Evolutionary conservation across 2,329 filamentous ascomycete species (phyloP), one percentile per base, ranked within the genome.

Genomic region (Trichoderma polysporum): DNA sequence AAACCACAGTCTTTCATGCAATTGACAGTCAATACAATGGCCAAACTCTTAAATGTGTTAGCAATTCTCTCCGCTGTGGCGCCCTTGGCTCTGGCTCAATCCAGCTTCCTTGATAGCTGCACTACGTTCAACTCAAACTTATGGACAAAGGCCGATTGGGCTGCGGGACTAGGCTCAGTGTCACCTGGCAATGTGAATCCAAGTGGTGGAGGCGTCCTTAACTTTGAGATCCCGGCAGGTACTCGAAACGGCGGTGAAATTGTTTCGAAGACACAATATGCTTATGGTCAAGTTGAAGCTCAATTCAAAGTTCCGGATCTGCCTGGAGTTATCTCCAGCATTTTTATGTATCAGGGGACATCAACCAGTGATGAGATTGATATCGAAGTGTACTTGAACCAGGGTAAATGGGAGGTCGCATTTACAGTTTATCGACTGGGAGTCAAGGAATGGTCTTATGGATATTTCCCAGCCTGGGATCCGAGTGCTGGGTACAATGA

Each of bases 341-440:
- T 61, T 13, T 61, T 61, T 22, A 52, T 61, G 58, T 61, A 61
- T 17, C 45, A 61, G 10, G 58, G 58, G 15, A 61, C 58, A 12
- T 61, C 58, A 2, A 61, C 58, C 10, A 61, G 58, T 45, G 45
- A 61, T 2, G 58, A 61, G 45, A 61, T 61, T 9, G 58, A 61
- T 10, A 35, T 61, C 5, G 58, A 61, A 37, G 58, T 61, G 15
- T 61, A 61, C 47, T 33, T 50, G 13, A 61, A 52, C 19, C 33
- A 52, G 22, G 58, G 58, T 19, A 50, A 50, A 52, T 61, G 58
- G 58, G 58, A 52, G 45, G 37, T 61, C 27, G 58, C 58, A 6
- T 61, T 61, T 13, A 61, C 58, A 5, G 8, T 61, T 27, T 61
- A 61, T 9, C 58, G 58, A 15, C 5, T 61, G 5, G 58, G 58